phyloP scores from a whole-genome alignment of 495 filamentous ascomycete genomes.

The Penicillium longicatenatum region DNA sequence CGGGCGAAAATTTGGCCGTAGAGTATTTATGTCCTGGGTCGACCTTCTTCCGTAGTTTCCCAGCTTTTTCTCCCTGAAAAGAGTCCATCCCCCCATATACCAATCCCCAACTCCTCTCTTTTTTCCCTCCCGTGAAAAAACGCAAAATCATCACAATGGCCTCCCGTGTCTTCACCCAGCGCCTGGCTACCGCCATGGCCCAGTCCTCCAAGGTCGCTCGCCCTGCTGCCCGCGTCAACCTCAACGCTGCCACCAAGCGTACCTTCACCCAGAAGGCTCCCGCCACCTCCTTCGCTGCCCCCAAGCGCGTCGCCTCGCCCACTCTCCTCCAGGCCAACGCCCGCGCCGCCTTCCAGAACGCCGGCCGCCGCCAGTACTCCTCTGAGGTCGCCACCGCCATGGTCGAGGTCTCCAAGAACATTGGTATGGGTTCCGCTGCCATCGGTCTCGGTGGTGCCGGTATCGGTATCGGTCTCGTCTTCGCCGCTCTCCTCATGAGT shows the following conservation, averaged over 20 bases:
- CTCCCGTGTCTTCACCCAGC: constrained; percentile 69
- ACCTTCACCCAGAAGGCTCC: constrained; percentile 58
- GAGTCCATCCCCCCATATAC: constrained; percentile 28
- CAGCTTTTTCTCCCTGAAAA: constrained; percentile 48
- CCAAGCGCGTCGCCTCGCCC: constrained; percentile 67
- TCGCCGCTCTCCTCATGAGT: constrained; percentile 79
- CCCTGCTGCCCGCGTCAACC: constrained; percentile 62
- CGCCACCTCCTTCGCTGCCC: constrained; percentile 53
- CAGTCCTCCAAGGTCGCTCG: constrained; percentile 68
- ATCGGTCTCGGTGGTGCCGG: constrained; percentile 89
- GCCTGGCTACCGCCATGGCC: constrained; percentile 76
- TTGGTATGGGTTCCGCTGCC: constrained; percentile 82
- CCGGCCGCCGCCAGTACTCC: constrained; percentile 69
- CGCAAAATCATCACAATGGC: constrained; percentile 64
- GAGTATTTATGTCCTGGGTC: constrained; percentile 46
- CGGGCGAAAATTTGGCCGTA: constrained; percentile 49
- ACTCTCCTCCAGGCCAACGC: constrained; percentile 62
- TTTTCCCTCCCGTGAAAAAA: constrained; percentile 16
- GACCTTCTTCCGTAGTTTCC: constrained; percentile 42
- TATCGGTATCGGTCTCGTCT: constrained; percentile 92
- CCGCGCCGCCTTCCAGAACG: constrained; percentile 62
- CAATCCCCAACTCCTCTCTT: constrained; percentile 27
- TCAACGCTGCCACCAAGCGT: constrained; percentile 66
- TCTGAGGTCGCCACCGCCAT: constrained; percentile 82
- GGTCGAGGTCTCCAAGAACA: constrained; percentile 84